A percentile compares a stretch with the other conserved stretches of the same genome.
These are phyloP conservation scores for Zopfia rhizophila DNA, from an alignment of 2,329 filamentous ascomycete species.

Conservation along the genomic window DNA sequence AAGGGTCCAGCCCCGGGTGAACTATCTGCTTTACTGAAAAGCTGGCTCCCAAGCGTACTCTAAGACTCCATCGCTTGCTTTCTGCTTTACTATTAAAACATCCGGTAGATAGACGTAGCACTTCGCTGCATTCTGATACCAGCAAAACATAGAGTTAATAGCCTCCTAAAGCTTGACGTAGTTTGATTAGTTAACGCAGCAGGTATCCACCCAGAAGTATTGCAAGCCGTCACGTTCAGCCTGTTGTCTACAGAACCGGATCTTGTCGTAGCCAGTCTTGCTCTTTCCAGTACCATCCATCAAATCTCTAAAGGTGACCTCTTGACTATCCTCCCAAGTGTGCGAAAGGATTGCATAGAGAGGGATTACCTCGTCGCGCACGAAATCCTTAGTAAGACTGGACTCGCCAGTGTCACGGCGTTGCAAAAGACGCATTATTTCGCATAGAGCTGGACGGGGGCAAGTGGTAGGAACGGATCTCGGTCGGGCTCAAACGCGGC, in stretches of 20 bases:
- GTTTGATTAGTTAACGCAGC: no score
- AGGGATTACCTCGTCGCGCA: slow-evolving; percentile 16
- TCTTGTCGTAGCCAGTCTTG: slow-evolving; percentile 14
- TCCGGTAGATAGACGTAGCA: no score
- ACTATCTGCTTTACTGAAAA: not conserved
- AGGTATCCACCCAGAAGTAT: slow-evolving; percentile 16
- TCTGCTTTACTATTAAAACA: slow-evolving; percentile 6
- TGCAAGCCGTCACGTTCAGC: not conserved
- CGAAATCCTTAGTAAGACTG: no score
- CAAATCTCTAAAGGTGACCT: slow-evolving; percentile 23
- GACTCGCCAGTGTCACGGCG: no score
- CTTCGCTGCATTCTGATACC: slow-evolving; percentile 9
- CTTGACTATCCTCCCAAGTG: slow-evolving; percentile 26
- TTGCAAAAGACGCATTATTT: no score
- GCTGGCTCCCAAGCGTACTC: not conserved
- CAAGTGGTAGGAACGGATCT: no score
- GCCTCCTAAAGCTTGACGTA: not conserved
- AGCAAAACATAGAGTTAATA: no score
- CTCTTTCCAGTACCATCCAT: slow-evolving; percentile 4
- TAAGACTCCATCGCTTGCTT: not conserved
- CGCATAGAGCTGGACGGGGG: no score
- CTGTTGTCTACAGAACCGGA: no score
- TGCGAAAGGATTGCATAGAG: slow-evolving; percentile 34
- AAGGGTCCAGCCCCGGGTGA: no score
- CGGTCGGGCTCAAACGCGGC: no score